Conservation (phyloP, 176 grass and related monocot genomes). For the Melocanna baccifera region DNA sequence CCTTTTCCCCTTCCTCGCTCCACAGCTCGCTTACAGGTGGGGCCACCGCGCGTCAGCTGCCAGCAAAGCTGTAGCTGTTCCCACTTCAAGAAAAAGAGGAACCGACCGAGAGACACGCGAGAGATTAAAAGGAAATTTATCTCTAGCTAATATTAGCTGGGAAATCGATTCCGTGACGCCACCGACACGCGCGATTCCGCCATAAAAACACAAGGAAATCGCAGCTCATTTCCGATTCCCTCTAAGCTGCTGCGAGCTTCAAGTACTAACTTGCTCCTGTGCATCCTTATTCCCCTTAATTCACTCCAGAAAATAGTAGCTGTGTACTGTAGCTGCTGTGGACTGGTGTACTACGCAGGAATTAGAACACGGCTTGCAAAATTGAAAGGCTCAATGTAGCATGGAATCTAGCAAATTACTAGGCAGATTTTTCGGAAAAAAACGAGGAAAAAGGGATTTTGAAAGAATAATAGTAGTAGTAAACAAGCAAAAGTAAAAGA, state of each 20-base stretch:
- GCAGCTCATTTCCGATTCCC: neutral
- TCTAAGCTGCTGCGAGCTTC: neutral
- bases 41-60: constrained; percentile 18
- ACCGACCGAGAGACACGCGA: neutral
- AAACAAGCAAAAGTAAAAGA: neutral
- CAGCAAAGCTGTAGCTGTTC: constrained; percentile 23
- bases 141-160: neutral
- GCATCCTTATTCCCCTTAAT: neutral
- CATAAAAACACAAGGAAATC: neutral
- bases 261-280: neutral
- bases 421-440: neutral
- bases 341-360: neutral
- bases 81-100: neutral
- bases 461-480: neutral
- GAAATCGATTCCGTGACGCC: constrained; percentile 14
- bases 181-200: constrained; percentile 22
- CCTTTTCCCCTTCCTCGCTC: neutral
- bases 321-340: neutral
- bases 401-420: neutral
- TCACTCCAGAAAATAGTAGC: neutral
- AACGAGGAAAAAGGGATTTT: neutral
- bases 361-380: neutral
- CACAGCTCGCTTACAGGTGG: constrained; percentile 9
- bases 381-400: neutral
- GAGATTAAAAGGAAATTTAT: constrained; percentile 4